These are phyloP conservation scores for Candida tunisiensis DNA, from an alignment of 1,139 yeast species.

Conservation along the genomic window DNA sequence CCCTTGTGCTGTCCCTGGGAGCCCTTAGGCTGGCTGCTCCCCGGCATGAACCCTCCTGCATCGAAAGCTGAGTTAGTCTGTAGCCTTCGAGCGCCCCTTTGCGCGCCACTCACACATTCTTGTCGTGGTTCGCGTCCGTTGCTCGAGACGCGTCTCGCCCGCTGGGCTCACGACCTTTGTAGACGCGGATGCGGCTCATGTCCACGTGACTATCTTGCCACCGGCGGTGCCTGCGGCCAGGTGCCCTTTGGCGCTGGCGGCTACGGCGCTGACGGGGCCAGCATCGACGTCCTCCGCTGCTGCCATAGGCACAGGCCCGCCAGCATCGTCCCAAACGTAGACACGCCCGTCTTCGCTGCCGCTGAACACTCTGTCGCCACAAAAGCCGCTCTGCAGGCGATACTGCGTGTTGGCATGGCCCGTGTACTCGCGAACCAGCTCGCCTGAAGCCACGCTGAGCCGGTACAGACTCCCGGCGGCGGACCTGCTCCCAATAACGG, in stretches of 20 bases:
- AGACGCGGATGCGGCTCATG: neutral
- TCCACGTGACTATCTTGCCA: neutral
- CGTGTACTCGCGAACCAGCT: constrained; percentile 10
- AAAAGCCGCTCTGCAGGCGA: constrained; percentile 11
- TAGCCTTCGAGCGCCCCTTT: neutral
- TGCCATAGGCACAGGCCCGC: constrained; percentile 26
- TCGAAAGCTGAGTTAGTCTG: neutral
- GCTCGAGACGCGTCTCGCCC: neutral
- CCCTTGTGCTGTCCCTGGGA: neutral
- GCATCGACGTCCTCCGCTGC: neutral
- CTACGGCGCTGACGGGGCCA: neutral
- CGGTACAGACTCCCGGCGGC: no score
- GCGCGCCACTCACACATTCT: neutral
- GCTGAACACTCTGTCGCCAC: constrained; percentile 53
- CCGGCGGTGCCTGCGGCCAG: neutral
- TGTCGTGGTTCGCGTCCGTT: neutral
- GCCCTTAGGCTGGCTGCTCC: neutral
- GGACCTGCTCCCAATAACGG: constrained; percentile 14
- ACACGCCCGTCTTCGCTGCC: constrained; percentile 84
- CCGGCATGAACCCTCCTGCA: neutral
- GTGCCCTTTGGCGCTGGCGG: no score
- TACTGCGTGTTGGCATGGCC: constrained; percentile 16
- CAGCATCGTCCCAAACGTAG: constrained; percentile 70
- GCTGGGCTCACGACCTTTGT: neutral
- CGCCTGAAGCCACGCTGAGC: constrained; percentile 13